These are phyloP conservation scores for Diaporthe humulicola DNA, from an alignment of 2,329 filamentous ascomycete species.

Conservation along the genomic window DNA sequence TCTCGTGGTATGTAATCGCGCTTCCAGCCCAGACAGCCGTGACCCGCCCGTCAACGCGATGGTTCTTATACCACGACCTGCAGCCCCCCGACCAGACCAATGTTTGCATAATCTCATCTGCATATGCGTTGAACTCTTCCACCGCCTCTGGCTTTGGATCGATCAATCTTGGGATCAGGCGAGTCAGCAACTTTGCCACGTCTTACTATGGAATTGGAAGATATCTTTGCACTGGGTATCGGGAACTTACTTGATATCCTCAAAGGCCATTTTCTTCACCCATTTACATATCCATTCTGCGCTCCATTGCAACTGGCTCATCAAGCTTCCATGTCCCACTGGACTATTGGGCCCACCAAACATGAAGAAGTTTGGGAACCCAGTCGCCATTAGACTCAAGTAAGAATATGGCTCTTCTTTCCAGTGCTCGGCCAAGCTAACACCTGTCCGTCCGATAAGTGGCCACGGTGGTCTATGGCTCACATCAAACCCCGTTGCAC, in stretches of 20 bases:
- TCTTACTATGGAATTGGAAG: not conserved
- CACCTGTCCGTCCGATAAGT: slow-evolving; percentile 62
- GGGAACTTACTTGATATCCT: slow-evolving; percentile 34
- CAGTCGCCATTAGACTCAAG: slow-evolving; percentile 71
- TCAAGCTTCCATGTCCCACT: slow-evolving; percentile 19
- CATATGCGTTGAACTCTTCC: slow-evolving; percentile 29
- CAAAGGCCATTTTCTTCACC: slow-evolving; percentile 31
- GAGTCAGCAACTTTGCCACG: not conserved
- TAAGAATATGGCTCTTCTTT: slow-evolving; percentile 73
- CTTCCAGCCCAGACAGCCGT: slow-evolving; percentile 36
- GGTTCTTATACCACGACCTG: slow-evolving; percentile 35
- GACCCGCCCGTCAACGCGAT: slow-evolving; percentile 35
- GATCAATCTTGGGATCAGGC: not conserved
- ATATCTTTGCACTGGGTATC: too few relatives aligned
- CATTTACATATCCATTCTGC: slow-evolving; percentile 30
- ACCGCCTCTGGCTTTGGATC: slow-evolving; percentile 35
- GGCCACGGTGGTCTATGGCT: slow-evolving; percentile 70
- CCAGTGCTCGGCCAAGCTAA: slow-evolving; percentile 69
- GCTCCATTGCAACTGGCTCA: slow-evolving; percentile 30
- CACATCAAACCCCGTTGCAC: slow-evolving; percentile 73
- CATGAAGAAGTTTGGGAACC: slow-evolving; percentile 73
- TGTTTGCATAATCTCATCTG: slow-evolving; percentile 35
- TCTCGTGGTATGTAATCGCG: slow-evolving; percentile 27
- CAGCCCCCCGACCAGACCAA: slow-evolving; percentile 35
- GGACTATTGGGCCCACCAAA: slow-evolving; percentile 33